phyloP scores from a whole-genome alignment of 495 filamentous ascomycete species.

The Penicillium longicatenatum region DNA sequence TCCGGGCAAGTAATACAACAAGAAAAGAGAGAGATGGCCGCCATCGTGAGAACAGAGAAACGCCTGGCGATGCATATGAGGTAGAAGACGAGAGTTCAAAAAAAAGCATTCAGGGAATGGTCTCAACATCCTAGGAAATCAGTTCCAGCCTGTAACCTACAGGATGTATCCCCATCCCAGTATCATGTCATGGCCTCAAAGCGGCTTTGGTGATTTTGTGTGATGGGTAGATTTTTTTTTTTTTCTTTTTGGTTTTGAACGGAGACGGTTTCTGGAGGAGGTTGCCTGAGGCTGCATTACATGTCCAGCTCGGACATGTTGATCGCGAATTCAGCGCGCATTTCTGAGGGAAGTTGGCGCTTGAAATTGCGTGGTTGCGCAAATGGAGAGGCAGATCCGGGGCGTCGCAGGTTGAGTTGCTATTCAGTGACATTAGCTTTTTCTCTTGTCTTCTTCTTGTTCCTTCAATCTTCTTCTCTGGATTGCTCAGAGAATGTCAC shows the following conservation, averaged over 20 bases:
- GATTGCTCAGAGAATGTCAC: background rate
- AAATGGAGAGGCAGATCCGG: constrained; percentile 44
- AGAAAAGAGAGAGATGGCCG: constrained; percentile 18
- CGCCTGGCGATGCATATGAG: constrained; percentile 42
- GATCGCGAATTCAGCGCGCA: constrained; percentile 24
- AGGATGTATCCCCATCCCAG: constrained; percentile 7
- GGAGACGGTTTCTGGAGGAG: background rate
- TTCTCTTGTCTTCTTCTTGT: background rate
- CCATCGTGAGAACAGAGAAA: constrained; percentile 30
- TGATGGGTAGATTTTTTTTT: background rate
- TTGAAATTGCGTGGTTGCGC: constrained; percentile 49
- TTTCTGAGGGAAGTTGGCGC: constrained; percentile 42
- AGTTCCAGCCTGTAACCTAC: constrained; percentile 20
- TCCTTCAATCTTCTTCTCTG: background rate
- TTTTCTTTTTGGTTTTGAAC: background rate
- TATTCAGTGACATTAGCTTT: constrained; percentile 13
- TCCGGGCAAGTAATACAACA: constrained; percentile 11
- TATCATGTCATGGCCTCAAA: constrained; percentile 3
- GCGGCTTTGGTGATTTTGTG: background rate
- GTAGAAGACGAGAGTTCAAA: constrained; percentile 7
- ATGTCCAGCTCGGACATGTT: constrained; percentile 3
- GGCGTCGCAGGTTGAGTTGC: constrained; percentile 47
- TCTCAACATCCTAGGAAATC: constrained; percentile 8
- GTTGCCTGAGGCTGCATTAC: constrained; percentile 6
- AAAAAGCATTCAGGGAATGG: constrained; percentile 10